Percentiles rank a stretch among this genome's conserved stretches.
Conservation (phyloP, 129 eudicot genomes). For the Flaveria trinervia region DNA sequence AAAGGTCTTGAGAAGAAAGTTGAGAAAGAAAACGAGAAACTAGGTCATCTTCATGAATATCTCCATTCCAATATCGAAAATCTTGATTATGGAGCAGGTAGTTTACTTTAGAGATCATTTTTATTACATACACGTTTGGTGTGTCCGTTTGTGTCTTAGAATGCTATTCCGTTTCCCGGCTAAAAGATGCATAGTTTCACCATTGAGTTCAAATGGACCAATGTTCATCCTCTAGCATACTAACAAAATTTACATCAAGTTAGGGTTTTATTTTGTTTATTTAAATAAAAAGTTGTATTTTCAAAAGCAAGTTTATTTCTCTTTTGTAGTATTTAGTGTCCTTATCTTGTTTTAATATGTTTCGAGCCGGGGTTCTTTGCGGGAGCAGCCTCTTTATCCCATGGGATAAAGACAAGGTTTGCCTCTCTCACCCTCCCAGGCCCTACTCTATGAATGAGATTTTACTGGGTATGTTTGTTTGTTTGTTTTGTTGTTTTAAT, state of each 20-base stretch:
- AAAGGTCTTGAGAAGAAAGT: constrained; percentile 84
- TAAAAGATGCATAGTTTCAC: too few species aligned
- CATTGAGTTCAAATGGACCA: not conserved
- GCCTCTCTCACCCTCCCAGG: too few species aligned
- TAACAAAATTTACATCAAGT: not conserved
- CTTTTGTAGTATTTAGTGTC: not conserved
- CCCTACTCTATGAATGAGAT: too few species aligned
- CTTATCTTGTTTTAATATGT: not conserved
- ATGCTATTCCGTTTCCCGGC: too few species aligned
- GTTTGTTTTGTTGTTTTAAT: not conserved
- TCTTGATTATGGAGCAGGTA: constrained; percentile 97
- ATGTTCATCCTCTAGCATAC: not conserved
- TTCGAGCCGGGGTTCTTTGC: too few species aligned
- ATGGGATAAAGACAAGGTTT: too few species aligned
- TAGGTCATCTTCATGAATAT: constrained; percentile 63
- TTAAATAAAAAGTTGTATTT: not conserved
- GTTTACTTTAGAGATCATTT: too few species aligned
- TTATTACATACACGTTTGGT: too few species aligned
- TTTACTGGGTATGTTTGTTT: too few species aligned
- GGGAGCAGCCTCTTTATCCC: too few species aligned
- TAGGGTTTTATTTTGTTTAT: not conserved
- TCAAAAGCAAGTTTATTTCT: constrained; percentile 5
- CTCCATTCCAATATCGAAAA: constrained; percentile 88
- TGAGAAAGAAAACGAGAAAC: constrained; percentile 65
- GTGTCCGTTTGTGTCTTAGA: too few species aligned